Conservation (phyloP, 2,329 filamentous ascomycete species). For the Calonectria leucothoes region DNA sequence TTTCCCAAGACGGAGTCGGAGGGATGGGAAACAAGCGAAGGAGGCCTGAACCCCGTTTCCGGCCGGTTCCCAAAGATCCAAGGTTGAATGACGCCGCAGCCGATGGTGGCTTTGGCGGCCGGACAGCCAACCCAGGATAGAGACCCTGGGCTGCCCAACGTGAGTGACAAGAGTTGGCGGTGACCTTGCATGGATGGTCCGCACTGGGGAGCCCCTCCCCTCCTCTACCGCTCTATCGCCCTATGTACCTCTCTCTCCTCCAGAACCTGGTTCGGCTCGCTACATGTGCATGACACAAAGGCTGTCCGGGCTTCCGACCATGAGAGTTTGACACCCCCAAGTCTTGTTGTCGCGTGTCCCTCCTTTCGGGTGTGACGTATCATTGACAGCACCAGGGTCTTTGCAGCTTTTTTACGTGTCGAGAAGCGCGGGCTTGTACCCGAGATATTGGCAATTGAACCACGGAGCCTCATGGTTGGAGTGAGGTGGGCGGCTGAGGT, state of each 20-base stretch:
- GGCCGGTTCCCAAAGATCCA: constrained; percentile 13
- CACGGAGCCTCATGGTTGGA: not conserved
- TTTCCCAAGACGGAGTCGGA: not conserved
- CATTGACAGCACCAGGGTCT: constrained; percentile 1
- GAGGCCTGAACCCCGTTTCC: constrained; percentile 14
- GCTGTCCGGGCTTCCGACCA: not conserved
- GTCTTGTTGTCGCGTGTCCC: not conserved
- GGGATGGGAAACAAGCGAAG: not conserved
- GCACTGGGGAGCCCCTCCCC: not conserved
- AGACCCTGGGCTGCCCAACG: constrained; percentile 35
- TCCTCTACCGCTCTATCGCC: not conserved
- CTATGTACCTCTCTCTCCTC: not conserved
- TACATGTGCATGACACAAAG: constrained; percentile 6
- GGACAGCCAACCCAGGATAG: not conserved
- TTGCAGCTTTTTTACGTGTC: not conserved
- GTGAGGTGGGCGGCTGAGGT: not conserved
- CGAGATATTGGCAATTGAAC: not conserved
- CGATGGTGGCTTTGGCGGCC: constrained; percentile 12
- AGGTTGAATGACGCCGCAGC: constrained; percentile 17
- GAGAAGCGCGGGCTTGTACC: not conserved
- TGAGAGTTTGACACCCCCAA: not conserved
- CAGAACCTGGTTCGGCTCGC: not conserved
- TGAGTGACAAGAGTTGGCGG: constrained; percentile 27
- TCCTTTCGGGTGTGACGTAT: constrained; percentile 4
- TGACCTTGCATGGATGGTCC: not conserved